phyloP scores from a whole-genome alignment of 768 basidiomycete genomes.

The Collybiopsis luxurians region DNA sequence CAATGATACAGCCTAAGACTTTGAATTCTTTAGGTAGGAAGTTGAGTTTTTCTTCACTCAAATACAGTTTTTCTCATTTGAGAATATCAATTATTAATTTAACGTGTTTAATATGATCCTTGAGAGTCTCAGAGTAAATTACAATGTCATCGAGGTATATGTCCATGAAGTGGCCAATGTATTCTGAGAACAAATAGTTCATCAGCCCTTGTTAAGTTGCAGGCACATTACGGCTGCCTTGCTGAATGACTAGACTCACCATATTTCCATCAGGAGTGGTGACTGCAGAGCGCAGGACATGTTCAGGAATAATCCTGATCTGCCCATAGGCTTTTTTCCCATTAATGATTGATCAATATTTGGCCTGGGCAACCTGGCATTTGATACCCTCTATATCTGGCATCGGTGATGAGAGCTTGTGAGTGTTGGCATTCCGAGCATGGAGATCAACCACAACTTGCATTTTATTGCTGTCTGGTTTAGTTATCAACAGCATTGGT shows the following conservation, averaged over 20 bases:
- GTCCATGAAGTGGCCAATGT: slow-evolving; percentile 28
- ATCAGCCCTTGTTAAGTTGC: slow-evolving; percentile 32
- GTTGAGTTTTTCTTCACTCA: slow-evolving; percentile 24
- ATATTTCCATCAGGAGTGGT: slow-evolving; percentile 30
- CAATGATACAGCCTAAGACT: slow-evolving; percentile 25
- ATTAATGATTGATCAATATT: slow-evolving; percentile 32
- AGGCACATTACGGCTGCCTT: slow-evolving; percentile 32
- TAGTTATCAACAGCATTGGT: slow-evolving; percentile 22
- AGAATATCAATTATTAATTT: slow-evolving; percentile 24
- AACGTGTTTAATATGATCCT: slow-evolving; percentile 25
- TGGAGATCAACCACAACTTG: slow-evolving; percentile 33
- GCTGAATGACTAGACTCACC: slow-evolving; percentile 26
- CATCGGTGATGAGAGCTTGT: slow-evolving; percentile 32
- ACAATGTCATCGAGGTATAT: slow-evolving; percentile 37
- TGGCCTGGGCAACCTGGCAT: slow-evolving; percentile 23
- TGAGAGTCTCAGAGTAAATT: slow-evolving; percentile 29
- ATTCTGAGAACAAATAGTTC: slow-evolving; percentile 25
- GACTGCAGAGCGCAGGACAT: slow-evolving; percentile 20
- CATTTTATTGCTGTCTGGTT: slow-evolving; percentile 25
- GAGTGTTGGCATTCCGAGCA: slow-evolving; percentile 36
- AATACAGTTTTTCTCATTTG: slow-evolving; percentile 17
- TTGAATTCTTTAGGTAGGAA: slow-evolving; percentile 24
- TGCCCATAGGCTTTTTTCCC: no score
- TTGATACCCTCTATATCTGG: slow-evolving; percentile 40
- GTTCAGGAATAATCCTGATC: slow-evolving; percentile 21